Evolutionary conservation across 2,329 filamentous ascomycete genomes (phyloP).

Genomic region (Fusarium chaquense): DNA sequence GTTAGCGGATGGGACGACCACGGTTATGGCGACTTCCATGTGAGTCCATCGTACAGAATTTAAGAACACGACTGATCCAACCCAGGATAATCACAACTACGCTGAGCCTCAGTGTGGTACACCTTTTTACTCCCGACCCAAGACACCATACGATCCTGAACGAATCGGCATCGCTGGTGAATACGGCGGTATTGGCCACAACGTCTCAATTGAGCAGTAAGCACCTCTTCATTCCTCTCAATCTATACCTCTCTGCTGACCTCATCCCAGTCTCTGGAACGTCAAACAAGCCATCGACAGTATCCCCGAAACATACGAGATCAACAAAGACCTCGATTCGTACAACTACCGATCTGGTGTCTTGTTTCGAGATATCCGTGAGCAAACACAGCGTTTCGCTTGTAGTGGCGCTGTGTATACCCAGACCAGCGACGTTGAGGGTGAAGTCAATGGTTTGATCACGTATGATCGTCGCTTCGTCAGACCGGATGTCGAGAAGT

Average conservation of each 20-base stretch:
- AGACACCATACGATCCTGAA: conserved; percentile 66
- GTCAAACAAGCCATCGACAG: conserved; percentile 67
- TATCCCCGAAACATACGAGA: conserved; percentile 76
- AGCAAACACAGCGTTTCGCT: conserved; percentile 69
- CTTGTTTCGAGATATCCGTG: conserved; percentile 70
- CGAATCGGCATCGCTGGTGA: conserved; percentile 78
- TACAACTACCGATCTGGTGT: conserved; percentile 76
- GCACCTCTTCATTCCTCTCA: rapidly evolving
- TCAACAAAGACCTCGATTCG: conserved; percentile 66
- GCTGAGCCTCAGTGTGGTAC: conserved; percentile 77
- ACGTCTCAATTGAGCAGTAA: conserved; percentile 65
- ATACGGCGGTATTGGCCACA: conserved; percentile 76
- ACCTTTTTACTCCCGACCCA: conserved; percentile 71
- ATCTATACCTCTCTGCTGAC: neutral
- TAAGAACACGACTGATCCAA: neutral
- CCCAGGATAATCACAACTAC: conserved; percentile 76
- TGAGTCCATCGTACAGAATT: rapidly evolving
- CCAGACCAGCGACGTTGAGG: conserved; percentile 80
- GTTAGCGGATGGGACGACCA: conserved; percentile 76
- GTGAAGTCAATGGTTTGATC: conserved; percentile 78
- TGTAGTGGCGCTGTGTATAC: conserved; percentile 79
- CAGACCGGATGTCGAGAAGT: conserved; percentile 67
- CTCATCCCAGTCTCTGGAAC: conserved; percentile 70
- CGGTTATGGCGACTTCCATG: conserved; percentile 71
- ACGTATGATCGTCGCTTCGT: conserved; percentile 75